Evolutionary conservation across 352 stramenopile genomes (phyloP).

Genomic region (Globisporangium barbulae): DNA sequence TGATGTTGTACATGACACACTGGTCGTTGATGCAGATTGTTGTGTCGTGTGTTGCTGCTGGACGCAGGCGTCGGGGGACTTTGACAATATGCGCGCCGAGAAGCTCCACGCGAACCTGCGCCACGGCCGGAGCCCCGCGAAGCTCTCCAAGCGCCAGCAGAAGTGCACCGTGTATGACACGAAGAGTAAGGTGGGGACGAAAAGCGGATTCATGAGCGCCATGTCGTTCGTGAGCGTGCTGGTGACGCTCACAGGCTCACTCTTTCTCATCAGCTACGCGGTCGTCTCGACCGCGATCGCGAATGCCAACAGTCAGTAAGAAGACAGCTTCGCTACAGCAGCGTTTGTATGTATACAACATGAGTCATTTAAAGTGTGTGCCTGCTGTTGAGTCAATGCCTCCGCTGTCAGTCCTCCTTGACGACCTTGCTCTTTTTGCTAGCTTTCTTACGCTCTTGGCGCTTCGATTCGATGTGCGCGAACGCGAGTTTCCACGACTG

Average conservation of each 20-base stretch:
- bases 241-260: constrained; percentile 26
- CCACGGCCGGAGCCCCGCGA: constrained; percentile 22
- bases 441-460: constrained; percentile 16
- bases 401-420: constrained; percentile 11
- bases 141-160: background rate
- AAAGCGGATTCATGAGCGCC: constrained; percentile 15
- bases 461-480: constrained; percentile 31
- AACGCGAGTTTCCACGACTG: constrained; percentile 49
- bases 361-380: background rate
- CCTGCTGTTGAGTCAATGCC: background rate
- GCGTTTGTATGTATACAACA: background rate
- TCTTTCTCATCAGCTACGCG: constrained; percentile 41
- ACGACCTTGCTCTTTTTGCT: constrained; percentile 26
- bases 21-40: background rate
- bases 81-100: constrained; percentile 34
- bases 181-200: background rate
- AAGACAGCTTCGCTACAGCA: background rate
- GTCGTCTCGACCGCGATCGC: constrained; percentile 32
- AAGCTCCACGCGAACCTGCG: constrained; percentile 34
- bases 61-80: constrained; percentile 34
- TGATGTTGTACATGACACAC: background rate
- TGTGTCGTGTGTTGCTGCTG: background rate
- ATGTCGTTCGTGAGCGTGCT: constrained; percentile 24
- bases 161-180: background rate
- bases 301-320: constrained; percentile 7